Conservation (phyloP, 2,329 filamentous ascomycete genomes). For the Fusarium acutatum region DNA sequence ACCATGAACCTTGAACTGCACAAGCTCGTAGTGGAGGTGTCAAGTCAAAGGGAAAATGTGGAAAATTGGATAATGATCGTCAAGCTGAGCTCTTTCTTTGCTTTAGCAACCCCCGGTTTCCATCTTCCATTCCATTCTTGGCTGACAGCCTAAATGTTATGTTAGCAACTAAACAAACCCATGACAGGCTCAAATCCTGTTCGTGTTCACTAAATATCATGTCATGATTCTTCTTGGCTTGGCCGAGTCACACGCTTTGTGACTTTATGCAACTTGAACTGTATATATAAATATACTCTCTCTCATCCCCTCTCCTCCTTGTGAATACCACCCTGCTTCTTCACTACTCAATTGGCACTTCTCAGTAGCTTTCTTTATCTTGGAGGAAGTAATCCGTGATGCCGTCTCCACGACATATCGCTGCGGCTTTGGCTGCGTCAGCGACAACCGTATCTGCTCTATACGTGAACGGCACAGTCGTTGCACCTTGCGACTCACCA, state of each 20-base stretch:
- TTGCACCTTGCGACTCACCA: conserved; percentile 72
- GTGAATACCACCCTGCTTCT: not conserved
- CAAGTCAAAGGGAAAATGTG: not conserved
- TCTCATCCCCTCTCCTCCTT: not conserved
- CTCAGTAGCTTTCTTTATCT: not conserved
- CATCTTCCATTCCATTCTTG: conserved; percentile 10
- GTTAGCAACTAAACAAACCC: not conserved
- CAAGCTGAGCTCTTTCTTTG: conserved; percentile 13
- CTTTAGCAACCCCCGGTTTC: conserved; percentile 3
- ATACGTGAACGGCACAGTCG: conserved; percentile 67
- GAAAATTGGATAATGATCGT: conserved; percentile 10
- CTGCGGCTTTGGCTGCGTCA: conserved; percentile 41
- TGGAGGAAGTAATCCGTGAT: conserved; percentile 25
- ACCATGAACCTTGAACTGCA: conserved; percentile 5
- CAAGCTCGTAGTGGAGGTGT: not conserved
- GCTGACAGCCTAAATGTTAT: not conserved
- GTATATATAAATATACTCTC: conserved; percentile 10
- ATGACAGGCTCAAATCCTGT: conserved; percentile 23
- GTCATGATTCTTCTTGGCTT: conserved; percentile 33
- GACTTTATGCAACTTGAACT: not conserved
- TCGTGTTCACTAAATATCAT: conserved; percentile 22
- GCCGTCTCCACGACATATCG: conserved; percentile 38
- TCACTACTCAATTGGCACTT: not conserved
- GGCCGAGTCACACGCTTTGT: conserved; percentile 10
- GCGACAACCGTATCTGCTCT: conserved; percentile 53